These are phyloP conservation scores for Notholithocarpus densiflorus DNA, from an alignment of 306 rosid genomes.

Conservation along the genomic window DNA sequence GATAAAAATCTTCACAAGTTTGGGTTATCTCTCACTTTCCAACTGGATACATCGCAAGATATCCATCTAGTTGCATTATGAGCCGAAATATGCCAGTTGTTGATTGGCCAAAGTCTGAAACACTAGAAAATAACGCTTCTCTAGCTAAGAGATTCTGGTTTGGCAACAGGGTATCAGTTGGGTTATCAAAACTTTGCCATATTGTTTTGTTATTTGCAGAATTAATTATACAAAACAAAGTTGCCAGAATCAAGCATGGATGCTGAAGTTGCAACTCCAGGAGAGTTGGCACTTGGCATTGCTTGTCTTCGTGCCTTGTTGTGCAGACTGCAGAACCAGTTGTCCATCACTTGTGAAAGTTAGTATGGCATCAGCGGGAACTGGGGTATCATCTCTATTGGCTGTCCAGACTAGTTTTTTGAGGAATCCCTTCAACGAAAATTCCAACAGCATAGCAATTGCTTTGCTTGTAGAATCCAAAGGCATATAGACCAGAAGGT, in stretches of 20 bases:
- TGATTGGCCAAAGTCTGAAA: constrained; percentile 16
- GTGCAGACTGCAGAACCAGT: too few relatives aligned
- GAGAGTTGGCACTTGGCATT: neutral
- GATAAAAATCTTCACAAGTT: too few relatives aligned
- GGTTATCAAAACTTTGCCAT: constrained; percentile 19
- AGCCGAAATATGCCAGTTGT: constrained; percentile 12
- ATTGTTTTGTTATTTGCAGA: neutral
- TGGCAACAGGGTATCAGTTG: constrained; percentile 26
- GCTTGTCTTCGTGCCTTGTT: neutral
- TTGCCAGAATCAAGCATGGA: constrained; percentile 32
- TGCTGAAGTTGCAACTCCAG: constrained; percentile 1
- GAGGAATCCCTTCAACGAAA: too few relatives aligned
- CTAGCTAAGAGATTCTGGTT: neutral
- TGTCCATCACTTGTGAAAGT: too few relatives aligned
- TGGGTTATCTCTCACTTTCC: too few relatives aligned
- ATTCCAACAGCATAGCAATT: too few relatives aligned
- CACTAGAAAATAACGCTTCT: neutral
- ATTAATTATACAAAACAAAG: constrained; percentile 7
- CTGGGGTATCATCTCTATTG: too few relatives aligned
- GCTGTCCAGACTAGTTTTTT: too few relatives aligned
- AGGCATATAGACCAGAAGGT: too few relatives aligned
- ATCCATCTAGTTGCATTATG: constrained; percentile 16
- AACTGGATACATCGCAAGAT: constrained; percentile 26
- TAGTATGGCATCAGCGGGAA: too few relatives aligned
- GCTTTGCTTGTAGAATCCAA: too few relatives aligned